Conservation (phyloP, 163 green algal species). For the Coccomyxa subellipsoidea region DNA sequence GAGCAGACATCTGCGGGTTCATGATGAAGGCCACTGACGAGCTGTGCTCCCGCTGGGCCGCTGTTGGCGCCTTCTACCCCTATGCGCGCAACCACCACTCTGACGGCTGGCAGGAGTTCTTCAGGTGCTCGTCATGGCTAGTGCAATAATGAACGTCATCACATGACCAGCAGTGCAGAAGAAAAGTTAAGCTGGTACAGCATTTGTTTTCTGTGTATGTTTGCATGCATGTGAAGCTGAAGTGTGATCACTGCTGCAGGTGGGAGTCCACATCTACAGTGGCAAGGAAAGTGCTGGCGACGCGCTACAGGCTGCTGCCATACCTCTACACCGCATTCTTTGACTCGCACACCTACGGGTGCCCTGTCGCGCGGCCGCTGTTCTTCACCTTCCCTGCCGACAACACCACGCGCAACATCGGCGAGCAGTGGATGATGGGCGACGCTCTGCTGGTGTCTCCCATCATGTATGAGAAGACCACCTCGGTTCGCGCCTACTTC, state of each 20-base stretch:
- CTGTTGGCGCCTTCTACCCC: slow-evolving; percentile 63
- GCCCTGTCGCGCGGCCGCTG: slow-evolving; percentile 35
- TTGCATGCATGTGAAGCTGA: too few species aligned
- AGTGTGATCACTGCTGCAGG: slow-evolving; percentile 19
- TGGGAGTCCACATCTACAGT: slow-evolving; percentile 36
- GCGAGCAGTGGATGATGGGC: slow-evolving; percentile 52
- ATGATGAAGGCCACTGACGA: slow-evolving; percentile 50
- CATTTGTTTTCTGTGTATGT: too few species aligned
- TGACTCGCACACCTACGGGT: slow-evolving; percentile 18
- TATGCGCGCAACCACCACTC: slow-evolving; percentile 62
- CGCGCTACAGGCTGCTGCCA: slow-evolving; percentile 43
- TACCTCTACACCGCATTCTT: slow-evolving; percentile 35
- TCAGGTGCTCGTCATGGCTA: background rate
- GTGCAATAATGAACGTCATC: too few species aligned
- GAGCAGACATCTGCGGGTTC: slow-evolving; percentile 84
- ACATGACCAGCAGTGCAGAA: too few species aligned
- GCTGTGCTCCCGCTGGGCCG: slow-evolving; percentile 64
- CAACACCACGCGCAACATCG: slow-evolving; percentile 3
- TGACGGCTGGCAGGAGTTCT: slow-evolving; percentile 35
- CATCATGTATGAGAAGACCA: slow-evolving; percentile 27
- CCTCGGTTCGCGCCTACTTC: slow-evolving; percentile 36
- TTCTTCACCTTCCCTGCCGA: slow-evolving; percentile 34
- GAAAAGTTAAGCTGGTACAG: too few species aligned
- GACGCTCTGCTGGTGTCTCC: slow-evolving; percentile 49
- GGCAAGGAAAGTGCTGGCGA: slow-evolving; percentile 23